Conservation (phyloP, 768 basidiomycete species). For the Mrakia hoshinonis region DNA sequence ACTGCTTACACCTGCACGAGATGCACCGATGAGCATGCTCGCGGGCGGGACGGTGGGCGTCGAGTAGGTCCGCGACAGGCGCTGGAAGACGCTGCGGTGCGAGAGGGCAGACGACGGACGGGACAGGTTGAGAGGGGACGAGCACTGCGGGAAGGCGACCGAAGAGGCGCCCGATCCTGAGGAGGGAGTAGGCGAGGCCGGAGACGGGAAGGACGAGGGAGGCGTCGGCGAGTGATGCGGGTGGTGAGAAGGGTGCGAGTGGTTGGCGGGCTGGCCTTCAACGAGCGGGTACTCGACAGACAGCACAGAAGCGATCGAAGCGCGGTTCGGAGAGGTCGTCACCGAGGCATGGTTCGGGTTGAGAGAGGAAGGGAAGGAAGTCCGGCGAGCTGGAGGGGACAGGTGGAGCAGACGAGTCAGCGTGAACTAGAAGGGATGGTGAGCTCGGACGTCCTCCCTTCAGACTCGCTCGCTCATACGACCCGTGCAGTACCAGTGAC, state of each 20-base stretch:
- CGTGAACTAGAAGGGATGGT: background rate
- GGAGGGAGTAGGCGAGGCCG: background rate
- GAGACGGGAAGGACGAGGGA: background rate
- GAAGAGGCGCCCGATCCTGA: background rate
- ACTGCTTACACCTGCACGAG: background rate
- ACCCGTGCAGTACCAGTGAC: no score
- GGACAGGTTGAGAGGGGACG: background rate
- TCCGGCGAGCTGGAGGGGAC: background rate
- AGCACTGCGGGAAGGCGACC: background rate
- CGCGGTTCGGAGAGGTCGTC: background rate
- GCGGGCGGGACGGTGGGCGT: conserved; percentile 3
- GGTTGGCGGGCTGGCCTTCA: background rate
- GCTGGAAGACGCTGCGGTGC: background rate
- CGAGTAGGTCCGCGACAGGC: conserved; percentile 12
- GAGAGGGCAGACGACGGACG: conserved; percentile 1
- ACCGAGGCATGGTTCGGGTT: conserved; percentile 4
- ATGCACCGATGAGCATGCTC: background rate
- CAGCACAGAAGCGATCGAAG: conserved; percentile 6
- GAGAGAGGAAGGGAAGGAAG: background rate
- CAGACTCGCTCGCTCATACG: no score
- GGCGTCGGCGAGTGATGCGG: background rate
- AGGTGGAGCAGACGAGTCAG: background rate
- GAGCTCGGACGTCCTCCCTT: background rate
- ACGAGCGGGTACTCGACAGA: background rate
- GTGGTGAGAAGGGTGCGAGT: no score